Evolutionary conservation across 768 basidiomycete species (phyloP).

Genomic region (Cytidiella melzeri): DNA sequence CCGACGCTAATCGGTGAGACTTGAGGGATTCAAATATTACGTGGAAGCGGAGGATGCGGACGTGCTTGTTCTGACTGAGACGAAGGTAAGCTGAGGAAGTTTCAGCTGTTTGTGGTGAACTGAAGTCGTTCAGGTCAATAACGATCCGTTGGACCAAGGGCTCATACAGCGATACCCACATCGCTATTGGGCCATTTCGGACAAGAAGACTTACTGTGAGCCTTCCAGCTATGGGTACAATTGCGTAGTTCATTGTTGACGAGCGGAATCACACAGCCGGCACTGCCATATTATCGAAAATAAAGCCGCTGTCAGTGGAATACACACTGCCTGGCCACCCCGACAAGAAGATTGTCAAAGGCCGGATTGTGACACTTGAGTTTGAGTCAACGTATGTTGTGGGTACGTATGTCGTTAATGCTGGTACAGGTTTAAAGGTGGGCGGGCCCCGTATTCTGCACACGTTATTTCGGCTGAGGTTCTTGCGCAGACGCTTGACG

Average conservation of each 20-base stretch:
- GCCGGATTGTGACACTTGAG: slow-evolving; percentile 79
- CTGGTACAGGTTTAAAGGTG: slow-evolving; percentile 72
- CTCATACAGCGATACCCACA: slow-evolving; percentile 59
- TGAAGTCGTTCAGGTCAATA: slow-evolving; percentile 76
- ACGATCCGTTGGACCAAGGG: slow-evolving; percentile 53
- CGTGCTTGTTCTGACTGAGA: slow-evolving; percentile 78
- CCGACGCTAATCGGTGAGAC: too few relatives aligned
- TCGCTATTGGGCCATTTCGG: slow-evolving; percentile 70
- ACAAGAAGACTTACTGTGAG: slow-evolving; percentile 75
- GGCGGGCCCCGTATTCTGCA: not conserved
- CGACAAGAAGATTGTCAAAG: slow-evolving; percentile 55
- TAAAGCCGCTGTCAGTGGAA: slow-evolving; percentile 59
- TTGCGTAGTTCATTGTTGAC: not conserved
- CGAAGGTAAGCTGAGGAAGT: slow-evolving; percentile 47
- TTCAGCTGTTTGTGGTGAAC: not conserved
- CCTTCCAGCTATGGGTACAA: slow-evolving; percentile 1
- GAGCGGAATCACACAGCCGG: slow-evolving; percentile 48
- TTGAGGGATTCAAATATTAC: slow-evolving; percentile 79
- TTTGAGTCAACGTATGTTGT: slow-evolving; percentile 65
- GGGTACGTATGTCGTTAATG: slow-evolving; percentile 82
- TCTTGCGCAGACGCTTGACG: slow-evolving; percentile 54
- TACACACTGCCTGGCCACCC: slow-evolving; percentile 74
- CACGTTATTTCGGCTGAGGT: not conserved
- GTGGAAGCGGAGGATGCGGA: slow-evolving; percentile 85
- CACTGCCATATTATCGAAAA: slow-evolving; percentile 74